Base-by-base conservation (phyloP, 331 rosid genomes). In the Malus hybrid region DNA sequence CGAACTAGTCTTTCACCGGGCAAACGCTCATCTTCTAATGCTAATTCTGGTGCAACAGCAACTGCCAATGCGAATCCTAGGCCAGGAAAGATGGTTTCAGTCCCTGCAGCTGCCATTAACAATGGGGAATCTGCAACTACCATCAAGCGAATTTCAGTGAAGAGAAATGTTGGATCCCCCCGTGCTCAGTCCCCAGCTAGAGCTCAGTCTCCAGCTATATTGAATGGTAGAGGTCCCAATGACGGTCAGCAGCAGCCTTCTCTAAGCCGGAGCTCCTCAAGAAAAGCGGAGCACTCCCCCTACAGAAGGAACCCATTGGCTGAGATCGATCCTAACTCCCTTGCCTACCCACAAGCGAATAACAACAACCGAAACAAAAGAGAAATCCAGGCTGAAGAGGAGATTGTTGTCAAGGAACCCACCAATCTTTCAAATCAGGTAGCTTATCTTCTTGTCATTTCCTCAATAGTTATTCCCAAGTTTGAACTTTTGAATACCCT, bases 251-350 rank as follows among this genome's bases (percentile, higher is more conserved):
- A 71, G 52, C 93, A 80, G 73, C 88, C 92, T 19, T 86, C 97
- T 0, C 86, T 91, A 36, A 87, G 97, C 85, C 93, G 96, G n/a
- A 91, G 81, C 84, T 68, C 87, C 28, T 93, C 98, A n/a, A 90
- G 94, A 81, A 93, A 86, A 85, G 89, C 90, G 44, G 98, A 91
- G 71, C 88, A 83, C 2, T 93, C 98, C 10, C 98, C 97, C 56
- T 61, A 68, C 72, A 84, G 93, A 86, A 91, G 98, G 82, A 88
- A 86, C 63, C 97, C 98, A 18, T 55, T 89, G 61, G 79, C 82
- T 74, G 98, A 91, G 81, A 76, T 93, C 44, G 97, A 93, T 64
- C 73, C 87, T 5, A 88, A 93, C 71, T 48, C 88, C 63, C 73
- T 87, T 50, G 78, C 88, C 69, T 44, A 75, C 77, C 75, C 86